Base-by-base conservation (phyloP, 306 rosid genomes). In the Vigna angularis region DNA sequence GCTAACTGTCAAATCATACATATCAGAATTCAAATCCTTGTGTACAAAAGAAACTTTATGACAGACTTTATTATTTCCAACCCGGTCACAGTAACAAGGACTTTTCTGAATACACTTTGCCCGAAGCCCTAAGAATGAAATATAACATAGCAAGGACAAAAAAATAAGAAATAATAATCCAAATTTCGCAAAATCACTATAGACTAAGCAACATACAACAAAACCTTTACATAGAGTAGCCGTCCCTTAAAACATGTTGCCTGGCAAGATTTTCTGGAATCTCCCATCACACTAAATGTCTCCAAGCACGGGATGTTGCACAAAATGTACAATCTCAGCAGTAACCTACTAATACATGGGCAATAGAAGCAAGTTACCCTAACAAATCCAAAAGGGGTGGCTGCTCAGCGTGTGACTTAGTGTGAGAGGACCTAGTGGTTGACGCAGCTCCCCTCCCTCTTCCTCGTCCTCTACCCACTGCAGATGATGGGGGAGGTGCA, bases 391-490 rank as follows among this genome's bases (percentile, higher is more conserved):
- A 71, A 70, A 93, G 93, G 42, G 93, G 91, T 22, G 98, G 90
- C 85, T 90, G 89, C 75, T 84, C 97, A 53, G 91, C 72, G 44
- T 63, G 78, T 53, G 93, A 77, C 83, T 84, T 93, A 58, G 82
- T 70, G 65, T 85, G 88, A 77, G 90, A 82, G 58, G 93, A 57
- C 48, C 89, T 85, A 64, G 81, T 45, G 65, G 85, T 72, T 59
- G 96, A 82, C 36, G 73, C 56, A 61, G 74, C 61, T 77, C 89
- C 96, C 74, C 92, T 87, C 67, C 97, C 98, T 81, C 98, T 90
- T 16, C 96, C 99, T 83, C 98, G 82, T 72, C 98, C 98, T 87
- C 98, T 88, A 69, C 98, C 98, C 50, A 90, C 88, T 9, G 96
- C 61, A 42, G 88, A 88, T 74, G 94, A 83, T 3, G 99, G 99